Evolutionary conservation across 2,329 filamentous ascomycete genomes (phyloP).

Genomic region (Coniochaeta hoffmannii): DNA sequence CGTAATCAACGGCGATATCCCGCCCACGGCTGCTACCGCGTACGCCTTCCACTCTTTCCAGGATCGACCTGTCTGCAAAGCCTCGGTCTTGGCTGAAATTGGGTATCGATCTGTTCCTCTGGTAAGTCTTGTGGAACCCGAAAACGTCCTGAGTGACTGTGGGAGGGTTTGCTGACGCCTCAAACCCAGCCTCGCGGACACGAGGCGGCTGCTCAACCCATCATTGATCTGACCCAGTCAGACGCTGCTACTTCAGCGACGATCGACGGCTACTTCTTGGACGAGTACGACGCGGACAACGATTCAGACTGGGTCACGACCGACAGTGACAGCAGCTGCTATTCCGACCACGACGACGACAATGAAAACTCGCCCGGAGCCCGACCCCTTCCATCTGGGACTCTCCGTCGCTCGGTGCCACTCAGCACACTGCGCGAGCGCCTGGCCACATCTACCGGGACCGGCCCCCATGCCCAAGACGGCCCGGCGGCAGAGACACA

Average conservation of each 20-base stretch:
- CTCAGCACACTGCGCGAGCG: not conserved
- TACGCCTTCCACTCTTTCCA: conserved; percentile 42
- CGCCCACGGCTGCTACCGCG: conserved; percentile 39
- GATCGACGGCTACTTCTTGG: not conserved
- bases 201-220: not conserved
- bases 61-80: conserved; percentile 35
- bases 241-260: not conserved
- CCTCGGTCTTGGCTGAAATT: conserved; percentile 28
- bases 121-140: conserved; percentile 23
- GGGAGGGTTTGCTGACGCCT: not conserved
- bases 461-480: not conserved
- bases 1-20: conserved; percentile 40
- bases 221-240: not conserved
- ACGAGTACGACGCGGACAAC: not conserved
- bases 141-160: too few relatives aligned
- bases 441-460: not conserved
- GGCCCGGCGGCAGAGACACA: not conserved
- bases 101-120: conserved; percentile 28
- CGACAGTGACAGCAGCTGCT: not conserved
- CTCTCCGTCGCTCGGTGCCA: not conserved
- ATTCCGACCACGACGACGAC: not conserved
- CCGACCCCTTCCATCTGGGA: not conserved
- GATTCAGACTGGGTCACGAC: not conserved
- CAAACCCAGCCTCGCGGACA: not conserved
- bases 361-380: not conserved